Conservation (phyloP, 108 stramenopile species). For the Conticribra weissflogii region DNA sequence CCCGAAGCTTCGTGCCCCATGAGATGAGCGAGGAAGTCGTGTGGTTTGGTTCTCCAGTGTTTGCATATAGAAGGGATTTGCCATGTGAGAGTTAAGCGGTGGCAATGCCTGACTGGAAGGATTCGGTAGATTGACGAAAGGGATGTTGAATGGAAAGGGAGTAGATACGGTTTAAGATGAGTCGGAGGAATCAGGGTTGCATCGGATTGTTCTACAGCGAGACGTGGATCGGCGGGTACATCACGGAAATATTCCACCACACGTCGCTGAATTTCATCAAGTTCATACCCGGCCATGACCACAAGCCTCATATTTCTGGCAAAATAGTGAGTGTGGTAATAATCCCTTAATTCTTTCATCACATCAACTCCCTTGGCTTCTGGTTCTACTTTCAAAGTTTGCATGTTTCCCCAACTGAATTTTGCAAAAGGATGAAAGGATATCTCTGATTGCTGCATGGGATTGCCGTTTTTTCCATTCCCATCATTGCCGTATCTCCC, state of each 20-base stretch:
- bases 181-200: slow-evolving; percentile 11
- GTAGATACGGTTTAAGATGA: slow-evolving; percentile 37
- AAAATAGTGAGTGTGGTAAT: slow-evolving; percentile 84
- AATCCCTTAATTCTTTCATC: slow-evolving; percentile 66
- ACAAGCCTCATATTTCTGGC: slow-evolving; percentile 87
- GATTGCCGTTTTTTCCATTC: background rate
- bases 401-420: slow-evolving; percentile 86
- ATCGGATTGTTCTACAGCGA: background rate
- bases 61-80: slow-evolving; percentile 63
- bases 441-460: slow-evolving; percentile 31
- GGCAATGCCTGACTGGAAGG: slow-evolving; percentile 72
- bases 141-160: slow-evolving; percentile 61
- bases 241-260: slow-evolving; percentile 66
- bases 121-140: slow-evolving; percentile 70
- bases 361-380: slow-evolving; percentile 63
- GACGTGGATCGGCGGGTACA: slow-evolving; percentile 63
- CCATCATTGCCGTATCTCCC: slow-evolving; percentile 11
- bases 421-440: slow-evolving; percentile 67
- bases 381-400: slow-evolving; percentile 65
- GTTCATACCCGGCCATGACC: slow-evolving; percentile 85
- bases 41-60: slow-evolving; percentile 73
- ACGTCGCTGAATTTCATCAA: slow-evolving; percentile 73
- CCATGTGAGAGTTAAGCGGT: slow-evolving; percentile 80
- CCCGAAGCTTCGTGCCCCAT: slow-evolving; percentile 88
- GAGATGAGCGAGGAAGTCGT: slow-evolving; percentile 82